A percentile compares a stretch with the other conserved stretches of the same genome.
Evolutionary conservation across 805 yeast genomes (phyloP).

Genomic region (Candida verbasci): DNA sequence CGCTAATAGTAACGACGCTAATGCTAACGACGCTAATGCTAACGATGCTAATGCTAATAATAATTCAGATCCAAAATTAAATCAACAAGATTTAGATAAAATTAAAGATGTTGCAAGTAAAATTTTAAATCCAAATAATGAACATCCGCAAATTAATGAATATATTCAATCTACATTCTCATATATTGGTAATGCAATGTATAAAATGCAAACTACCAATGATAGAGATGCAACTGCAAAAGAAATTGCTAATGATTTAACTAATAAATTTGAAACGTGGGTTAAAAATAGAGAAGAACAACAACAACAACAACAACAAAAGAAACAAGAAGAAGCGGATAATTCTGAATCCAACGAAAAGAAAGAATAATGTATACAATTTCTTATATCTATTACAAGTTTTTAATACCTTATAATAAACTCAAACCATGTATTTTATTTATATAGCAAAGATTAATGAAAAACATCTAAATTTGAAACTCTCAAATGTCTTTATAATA

Average conservation of each 20-base stretch:
- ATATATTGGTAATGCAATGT: slow-evolving; percentile 21
- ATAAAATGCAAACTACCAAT: slow-evolving; percentile 26
- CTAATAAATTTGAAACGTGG: slow-evolving; percentile 24
- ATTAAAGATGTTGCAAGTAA: slow-evolving; percentile 5
- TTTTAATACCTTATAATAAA: slow-evolving; percentile 24
- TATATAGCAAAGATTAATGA: slow-evolving; percentile 25
- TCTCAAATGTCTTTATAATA: too few species aligned
- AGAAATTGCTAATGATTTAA: slow-evolving; percentile 33
- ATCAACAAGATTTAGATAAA: slow-evolving; percentile 3
- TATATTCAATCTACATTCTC: slow-evolving; percentile 22
- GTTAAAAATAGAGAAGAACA: slow-evolving; percentile 12
- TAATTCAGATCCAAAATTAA: not conserved
- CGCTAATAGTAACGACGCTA: too few species aligned
- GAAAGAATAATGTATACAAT: slow-evolving; percentile 33
- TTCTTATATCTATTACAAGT: slow-evolving; percentile 42
- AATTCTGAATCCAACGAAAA: not conserved
- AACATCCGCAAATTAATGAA: slow-evolving; percentile 22
- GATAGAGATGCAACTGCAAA: slow-evolving; percentile 30
- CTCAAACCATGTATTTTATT: slow-evolving; percentile 43
- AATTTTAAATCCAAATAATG: slow-evolving; percentile 25
- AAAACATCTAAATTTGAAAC: not conserved
- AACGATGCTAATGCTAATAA: too few species aligned
- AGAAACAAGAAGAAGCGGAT: not conserved
- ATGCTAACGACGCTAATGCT: too few species aligned
- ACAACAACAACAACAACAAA: not conserved